Conservation (phyloP, 352 stramenopile genomes). For the Globisporangium nunn region DNA sequence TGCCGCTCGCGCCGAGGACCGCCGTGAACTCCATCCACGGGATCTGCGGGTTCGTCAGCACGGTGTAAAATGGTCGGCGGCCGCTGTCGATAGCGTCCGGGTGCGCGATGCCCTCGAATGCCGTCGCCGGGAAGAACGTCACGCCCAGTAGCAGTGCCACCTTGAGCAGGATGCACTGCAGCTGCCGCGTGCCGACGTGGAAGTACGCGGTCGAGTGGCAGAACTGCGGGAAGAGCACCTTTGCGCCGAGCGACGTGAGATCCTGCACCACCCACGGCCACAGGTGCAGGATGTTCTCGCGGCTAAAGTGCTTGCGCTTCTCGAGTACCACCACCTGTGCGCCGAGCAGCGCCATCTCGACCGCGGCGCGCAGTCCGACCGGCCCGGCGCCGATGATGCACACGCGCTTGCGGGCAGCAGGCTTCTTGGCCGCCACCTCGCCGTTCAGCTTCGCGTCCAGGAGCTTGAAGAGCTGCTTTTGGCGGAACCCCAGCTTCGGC, state of each 20-base stretch:
- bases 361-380: conserved; percentile 61
- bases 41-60: conserved; percentile 69
- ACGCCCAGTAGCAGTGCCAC: conserved; percentile 68
- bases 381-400: conserved; percentile 72
- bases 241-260: conserved; percentile 68
- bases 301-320: conserved; percentile 76
- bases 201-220: conserved; percentile 81
- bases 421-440: conserved; percentile 50
- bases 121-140: conserved; percentile 51
- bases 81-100: conserved; percentile 47
- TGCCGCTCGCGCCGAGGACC: conserved; percentile 57
- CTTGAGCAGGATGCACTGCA: conserved; percentile 83
- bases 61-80: conserved; percentile 59
- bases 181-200: conserved; percentile 78
- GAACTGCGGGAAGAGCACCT: conserved; percentile 78
- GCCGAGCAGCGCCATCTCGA: conserved; percentile 66
- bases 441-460: conserved; percentile 45
- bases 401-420: conserved; percentile 58
- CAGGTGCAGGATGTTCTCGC: conserved; percentile 81
- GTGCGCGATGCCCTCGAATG: conserved; percentile 48
- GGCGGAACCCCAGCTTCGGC: conserved; percentile 57
- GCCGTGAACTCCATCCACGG: conserved; percentile 75
- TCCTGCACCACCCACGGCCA: conserved; percentile 83
- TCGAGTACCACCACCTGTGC: conserved; percentile 71
- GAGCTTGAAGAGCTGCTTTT: conserved; percentile 74